Evolutionary conservation across 208 protist species (phyloP).

Genomic region (Entamoeba histolytica): DNA sequence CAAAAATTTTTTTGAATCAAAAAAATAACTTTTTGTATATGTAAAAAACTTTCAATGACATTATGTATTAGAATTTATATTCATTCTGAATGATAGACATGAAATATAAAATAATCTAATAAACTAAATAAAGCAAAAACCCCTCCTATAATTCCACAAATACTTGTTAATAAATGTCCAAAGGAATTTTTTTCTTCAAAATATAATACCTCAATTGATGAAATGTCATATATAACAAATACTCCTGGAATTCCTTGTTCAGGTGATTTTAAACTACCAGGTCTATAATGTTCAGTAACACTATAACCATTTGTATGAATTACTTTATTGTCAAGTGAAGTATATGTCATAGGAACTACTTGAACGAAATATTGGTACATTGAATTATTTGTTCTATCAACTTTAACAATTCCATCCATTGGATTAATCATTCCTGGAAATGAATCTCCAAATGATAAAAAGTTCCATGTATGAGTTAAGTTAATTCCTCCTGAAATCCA

Average conservation of each 20-base stretch:
- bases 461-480: not conserved
- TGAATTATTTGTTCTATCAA: not conserved
- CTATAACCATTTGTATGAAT: not conserved
- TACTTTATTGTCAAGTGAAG: not conserved
- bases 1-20: too few relatives aligned
- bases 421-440: not conserved
- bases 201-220: not conserved
- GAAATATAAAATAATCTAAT: not conserved
- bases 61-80: too few relatives aligned
- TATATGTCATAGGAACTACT: not conserved
- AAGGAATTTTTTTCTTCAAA: not conserved
- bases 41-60: too few relatives aligned
- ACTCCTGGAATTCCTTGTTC: not conserved
- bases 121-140: not conserved
- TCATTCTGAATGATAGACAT: not conserved
- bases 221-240: not conserved
- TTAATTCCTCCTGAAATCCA: not conserved
- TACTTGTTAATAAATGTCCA: not conserved
- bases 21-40: too few relatives aligned
- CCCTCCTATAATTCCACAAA: not conserved
- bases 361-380: not conserved
- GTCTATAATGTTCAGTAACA: not conserved
- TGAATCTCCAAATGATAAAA: not conserved
- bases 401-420: not conserved
- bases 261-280: not conserved